Evolutionary conservation across 2,329 filamentous ascomycete species (phyloP).

Genomic region (Fragosphaeria purpurea): DNA sequence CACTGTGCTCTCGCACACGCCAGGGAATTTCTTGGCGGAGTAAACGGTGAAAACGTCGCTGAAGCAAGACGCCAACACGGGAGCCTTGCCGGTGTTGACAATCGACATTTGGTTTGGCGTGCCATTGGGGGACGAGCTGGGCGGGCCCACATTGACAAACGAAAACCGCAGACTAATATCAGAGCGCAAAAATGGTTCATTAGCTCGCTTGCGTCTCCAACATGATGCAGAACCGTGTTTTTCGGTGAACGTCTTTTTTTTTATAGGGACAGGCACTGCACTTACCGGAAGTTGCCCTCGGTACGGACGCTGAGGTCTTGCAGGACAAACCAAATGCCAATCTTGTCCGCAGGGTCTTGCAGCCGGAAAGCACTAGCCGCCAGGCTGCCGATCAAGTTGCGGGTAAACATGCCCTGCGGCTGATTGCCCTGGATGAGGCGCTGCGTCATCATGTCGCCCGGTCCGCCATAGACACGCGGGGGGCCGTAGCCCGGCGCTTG

Average conservation of each 20-base stretch:
- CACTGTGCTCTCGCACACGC: constrained; percentile 86
- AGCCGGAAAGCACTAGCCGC: constrained; percentile 81
- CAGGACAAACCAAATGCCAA: constrained; percentile 92
- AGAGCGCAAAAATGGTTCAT: background rate
- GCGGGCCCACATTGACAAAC: constrained; percentile 73
- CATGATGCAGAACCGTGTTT: too few relatives aligned
- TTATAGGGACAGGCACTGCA: constrained; percentile 1
- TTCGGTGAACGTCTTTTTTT: too few relatives aligned
- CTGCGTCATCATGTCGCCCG: constrained; percentile 24
- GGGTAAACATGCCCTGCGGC: constrained; percentile 78
- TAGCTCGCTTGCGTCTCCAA: too few relatives aligned
- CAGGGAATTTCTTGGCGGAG: constrained; percentile 96
- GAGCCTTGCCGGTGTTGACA: constrained; percentile 68
- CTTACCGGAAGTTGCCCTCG: constrained; percentile 80
- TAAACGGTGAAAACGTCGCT: constrained; percentile 88
- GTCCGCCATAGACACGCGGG: constrained; percentile 17
- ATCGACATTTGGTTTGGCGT: constrained; percentile 22
- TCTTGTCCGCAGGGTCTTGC: constrained; percentile 65
- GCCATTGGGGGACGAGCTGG: constrained; percentile 24
- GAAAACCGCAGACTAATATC: constrained; percentile 48
- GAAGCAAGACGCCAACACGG: constrained; percentile 76
- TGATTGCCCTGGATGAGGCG: constrained; percentile 33
- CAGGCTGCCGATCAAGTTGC: constrained; percentile 88
- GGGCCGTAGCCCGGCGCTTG: constrained; percentile 18
- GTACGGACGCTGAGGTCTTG: constrained; percentile 92